Evolutionary conservation across 2,329 filamentous ascomycete genomes (phyloP), one percentile per base, ranked within the genome.

Genomic region (Talaromyces islandicus): DNA sequence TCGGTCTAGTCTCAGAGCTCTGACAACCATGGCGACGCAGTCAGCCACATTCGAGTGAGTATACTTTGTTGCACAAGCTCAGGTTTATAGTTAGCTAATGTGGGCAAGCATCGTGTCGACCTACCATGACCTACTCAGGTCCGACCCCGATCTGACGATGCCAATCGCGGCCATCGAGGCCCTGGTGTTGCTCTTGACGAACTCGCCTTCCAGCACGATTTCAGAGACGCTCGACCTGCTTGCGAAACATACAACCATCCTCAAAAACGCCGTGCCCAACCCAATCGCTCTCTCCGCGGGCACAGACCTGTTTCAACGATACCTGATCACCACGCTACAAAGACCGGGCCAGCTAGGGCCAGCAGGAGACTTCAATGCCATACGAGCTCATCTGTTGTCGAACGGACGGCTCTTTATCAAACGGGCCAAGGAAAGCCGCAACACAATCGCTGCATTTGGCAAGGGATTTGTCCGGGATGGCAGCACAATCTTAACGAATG

Each of bases 301-400:
- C 69, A 96, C 92, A 62, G 92, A 97, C 74, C 86, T 97, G 61
- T 97, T 99, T 81, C 90, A 94, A 73, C 89, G 93, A 72, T 97
- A 96, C 77, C 85, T 99, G 67, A 88, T 96, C 69, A 86, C 87
- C 60, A 91, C 83, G 21, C 74, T 88, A 67, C 83, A 87, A 72
- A 75, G 81, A 63, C 80, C 83, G 17, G 68, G 82, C 27, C 66
- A 79, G 64, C 71, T 80, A 7, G 80, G 80, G 24, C 78, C 81
- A 1, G 76, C 77, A 10, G 82, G 81, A n/a, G 87, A 89, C 71
- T 97, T 97, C 75, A 89, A 92, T 64, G 85, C 88, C 56, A 89
- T 96, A 59, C 84, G 90, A 64, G 86, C 88, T 69, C 91, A 97
- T 77, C 82, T 97, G 29, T 81, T 97, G 57, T 86, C 86, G 63